Percentiles rank a stretch among this genome's conserved stretches.
phyloP scores from a whole-genome alignment of 306 rosid species.

The Malus orientalis region DNA sequence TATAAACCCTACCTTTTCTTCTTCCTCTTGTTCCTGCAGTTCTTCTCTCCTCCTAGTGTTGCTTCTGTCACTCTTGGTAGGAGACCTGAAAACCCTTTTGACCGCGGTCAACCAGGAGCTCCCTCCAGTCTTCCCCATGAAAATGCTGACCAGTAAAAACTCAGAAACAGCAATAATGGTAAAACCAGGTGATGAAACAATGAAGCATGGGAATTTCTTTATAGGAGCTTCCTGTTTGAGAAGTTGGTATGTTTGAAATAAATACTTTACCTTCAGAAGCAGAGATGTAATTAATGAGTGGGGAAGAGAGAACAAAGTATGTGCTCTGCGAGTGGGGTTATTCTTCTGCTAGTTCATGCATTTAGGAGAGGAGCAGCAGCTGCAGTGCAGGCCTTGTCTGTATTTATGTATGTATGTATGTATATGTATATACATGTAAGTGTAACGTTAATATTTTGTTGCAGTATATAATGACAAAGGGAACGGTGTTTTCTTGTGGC shows the following conservation, averaged over 20 bases:
- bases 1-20: slow-evolving; percentile 30
- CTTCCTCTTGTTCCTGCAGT: slow-evolving; percentile 34
- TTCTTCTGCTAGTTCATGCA: slow-evolving; percentile 27
- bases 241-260: slow-evolving; percentile 1
- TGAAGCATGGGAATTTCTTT: not conserved
- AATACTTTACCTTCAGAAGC: not conserved
- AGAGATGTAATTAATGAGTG: slow-evolving; percentile 3
- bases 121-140: slow-evolving; percentile 43
- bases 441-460: not conserved
- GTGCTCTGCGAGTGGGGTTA: not conserved
- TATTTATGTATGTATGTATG: not conserved
- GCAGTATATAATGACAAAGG: slow-evolving; percentile 17
- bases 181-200: not conserved
- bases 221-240: not conserved
- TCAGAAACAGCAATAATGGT: not conserved
- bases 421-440: not conserved
- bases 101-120: slow-evolving; percentile 45
- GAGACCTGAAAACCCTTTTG: slow-evolving; percentile 49
- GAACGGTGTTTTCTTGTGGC: slow-evolving; percentile 27
- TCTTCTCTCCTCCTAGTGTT: slow-evolving; percentile 42
- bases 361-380: slow-evolving; percentile 11
- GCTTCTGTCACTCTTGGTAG: slow-evolving; percentile 26
- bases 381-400: not conserved
- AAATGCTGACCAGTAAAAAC: not conserved
- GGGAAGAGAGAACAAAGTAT: not conserved